Base-by-base conservation (phyloP, 1,139 yeast genomes). In the Hemisphaericaspora xylanilytica region DNA sequence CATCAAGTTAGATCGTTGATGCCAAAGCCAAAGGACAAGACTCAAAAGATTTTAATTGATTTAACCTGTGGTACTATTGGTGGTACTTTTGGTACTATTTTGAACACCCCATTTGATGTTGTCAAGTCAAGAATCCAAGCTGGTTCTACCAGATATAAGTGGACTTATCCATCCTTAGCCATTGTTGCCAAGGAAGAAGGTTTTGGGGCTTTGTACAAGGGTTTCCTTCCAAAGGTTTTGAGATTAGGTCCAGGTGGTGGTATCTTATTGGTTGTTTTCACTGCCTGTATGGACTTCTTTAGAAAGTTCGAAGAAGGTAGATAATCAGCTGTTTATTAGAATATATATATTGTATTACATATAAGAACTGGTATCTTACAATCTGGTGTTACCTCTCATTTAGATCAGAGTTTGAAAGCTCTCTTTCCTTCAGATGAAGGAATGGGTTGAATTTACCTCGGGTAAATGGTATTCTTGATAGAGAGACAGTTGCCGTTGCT, bases 211-310 rank as follows among this genome's bases (percentile, higher is more conserved):
- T 76, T 90, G 44, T 89, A 89, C 67, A 90, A 87, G 70, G 97
- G 97, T 34, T 92, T 92, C 78, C 63, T 92, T 53, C 98, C 99
- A 52, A 94, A 94, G 75, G 97, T 94, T 15, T 76, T 92, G 61
- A 84, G 98, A 76, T 76, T 94, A 53, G 98, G 98, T 40, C 98
- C 98, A 45, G 98, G 98, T 58, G 99, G 98, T 61, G 98, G 98
- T 71, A 90, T 94, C 52, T 73, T 94, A 58, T 75, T 92, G 61
- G 97, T 94, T 39, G 98, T 94, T 14, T 92, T 89, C 73, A 88
- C 97, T 37, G 75, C 90, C 27, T 81, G 92, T 53, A 89, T 90
- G 95, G 96, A 90, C 61, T 87, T 89, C 72, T 92, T 92, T 73
- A 78, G 95, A 67, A 70, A 76, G 12, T 47, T 74, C 44, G 85